A percentile compares a stretch with the other conserved stretches of the same genome.
These are phyloP conservation scores for Flagelloscypha sp. DNA, from an alignment of 768 basidiomycete genomes.

Conservation along the genomic window DNA sequence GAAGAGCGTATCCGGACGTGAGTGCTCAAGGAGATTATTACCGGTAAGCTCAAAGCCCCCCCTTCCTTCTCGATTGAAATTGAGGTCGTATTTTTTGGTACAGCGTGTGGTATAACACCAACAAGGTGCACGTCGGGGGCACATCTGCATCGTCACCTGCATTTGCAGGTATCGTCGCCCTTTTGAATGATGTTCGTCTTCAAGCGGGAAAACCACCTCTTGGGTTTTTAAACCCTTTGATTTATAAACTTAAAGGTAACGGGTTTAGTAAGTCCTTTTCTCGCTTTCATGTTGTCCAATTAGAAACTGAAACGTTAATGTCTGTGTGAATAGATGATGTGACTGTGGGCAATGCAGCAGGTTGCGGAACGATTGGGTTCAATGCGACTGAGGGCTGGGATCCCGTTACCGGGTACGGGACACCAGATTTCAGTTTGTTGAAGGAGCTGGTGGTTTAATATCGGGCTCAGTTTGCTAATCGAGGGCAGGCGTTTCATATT, in stretches of 20 bases:
- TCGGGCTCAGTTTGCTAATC: no score
- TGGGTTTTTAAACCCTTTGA: constrained; percentile 38
- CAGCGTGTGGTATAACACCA: no score
- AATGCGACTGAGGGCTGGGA: constrained; percentile 27
- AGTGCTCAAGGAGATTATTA: constrained; percentile 16
- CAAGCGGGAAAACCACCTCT: constrained; percentile 25
- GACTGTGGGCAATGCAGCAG: constrained; percentile 28
- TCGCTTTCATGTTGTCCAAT: background rate
- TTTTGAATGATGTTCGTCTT: constrained; percentile 40
- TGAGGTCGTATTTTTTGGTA: no score
- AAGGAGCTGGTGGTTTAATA: no score
- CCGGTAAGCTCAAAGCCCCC: no score
- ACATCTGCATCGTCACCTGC: constrained; percentile 39
- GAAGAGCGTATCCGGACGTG: constrained; percentile 20
- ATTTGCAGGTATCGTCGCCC: constrained; percentile 37
- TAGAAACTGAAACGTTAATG: constrained; percentile 1
- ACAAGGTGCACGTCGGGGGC: no score
- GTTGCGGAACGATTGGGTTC: constrained; percentile 35
- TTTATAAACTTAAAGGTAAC: no score
- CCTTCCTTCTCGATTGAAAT: no score
- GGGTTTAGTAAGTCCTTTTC: background rate
- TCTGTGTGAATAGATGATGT: constrained; percentile 27
- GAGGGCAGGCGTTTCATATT: no score
- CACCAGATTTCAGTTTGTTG: no score
- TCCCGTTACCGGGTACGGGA: constrained; percentile 15